A percentile compares a stretch with the other conserved stretches of the same genome.
phyloP scores from a whole-genome alignment of 2,329 filamentous ascomycete species.

The Pseudogymnoascus sp. region DNA sequence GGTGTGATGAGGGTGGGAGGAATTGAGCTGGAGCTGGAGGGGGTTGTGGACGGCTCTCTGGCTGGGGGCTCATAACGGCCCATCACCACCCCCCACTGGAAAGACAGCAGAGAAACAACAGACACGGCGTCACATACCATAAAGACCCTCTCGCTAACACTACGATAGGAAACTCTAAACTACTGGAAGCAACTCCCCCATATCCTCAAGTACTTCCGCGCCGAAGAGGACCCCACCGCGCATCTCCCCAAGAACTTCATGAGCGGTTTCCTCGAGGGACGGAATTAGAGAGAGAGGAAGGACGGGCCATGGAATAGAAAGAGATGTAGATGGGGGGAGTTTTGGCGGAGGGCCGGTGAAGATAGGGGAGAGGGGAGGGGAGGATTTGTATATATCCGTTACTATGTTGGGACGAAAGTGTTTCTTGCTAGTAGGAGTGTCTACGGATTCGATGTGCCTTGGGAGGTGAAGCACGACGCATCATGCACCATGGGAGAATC shows the following conservation, averaged over 20 bases:
- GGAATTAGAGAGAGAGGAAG: not conserved
- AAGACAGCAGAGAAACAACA: not conserved
- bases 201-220: conserved; percentile 92
- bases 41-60: not conserved
- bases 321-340: not conserved
- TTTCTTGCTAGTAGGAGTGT: not conserved
- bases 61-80: not conserved
- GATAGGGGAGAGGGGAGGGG: not conserved
- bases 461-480: not conserved
- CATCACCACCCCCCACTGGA: not conserved
- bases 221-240: conserved; percentile 69
- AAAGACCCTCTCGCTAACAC: not conserved
- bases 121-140: not conserved
- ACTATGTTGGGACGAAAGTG: not conserved
- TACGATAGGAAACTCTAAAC: conserved; percentile 83
- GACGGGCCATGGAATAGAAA: not conserved
- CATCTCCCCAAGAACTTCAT: conserved; percentile 86
- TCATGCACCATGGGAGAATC: not conserved
- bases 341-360: not conserved
- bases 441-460: not conserved
- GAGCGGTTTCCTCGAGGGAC: conserved; percentile 80
- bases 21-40: not conserved
- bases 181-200: conserved; percentile 98
- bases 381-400: conserved; percentile 3
- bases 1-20: not conserved